Base-by-base conservation (phyloP, 352 stramenopile species). In the Elongisporangium senticosum region DNA sequence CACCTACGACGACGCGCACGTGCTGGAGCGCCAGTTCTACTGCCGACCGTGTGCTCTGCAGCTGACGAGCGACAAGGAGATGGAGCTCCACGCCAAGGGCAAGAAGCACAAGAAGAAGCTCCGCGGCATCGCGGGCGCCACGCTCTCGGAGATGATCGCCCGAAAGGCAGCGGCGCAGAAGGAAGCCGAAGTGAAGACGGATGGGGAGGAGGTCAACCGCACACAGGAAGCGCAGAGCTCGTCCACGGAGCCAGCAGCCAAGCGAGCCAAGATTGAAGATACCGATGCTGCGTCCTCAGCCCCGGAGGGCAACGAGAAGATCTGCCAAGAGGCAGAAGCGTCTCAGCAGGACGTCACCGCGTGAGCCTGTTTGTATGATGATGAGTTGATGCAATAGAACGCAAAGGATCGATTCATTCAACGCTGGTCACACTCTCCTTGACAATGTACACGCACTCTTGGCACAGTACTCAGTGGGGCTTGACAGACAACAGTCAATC, bases 51-150 rank as follows among this genome's bases (percentile, higher is more conserved):
- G 85, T 59, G 72, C 83, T 6, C 59, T 93, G 26, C 82, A 92
- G 28, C 56, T 93, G 49, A 60, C 87, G 17, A 95, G 85, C 55
- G 76, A 89, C 49, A 70, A 90, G 59, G 85, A 95, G 63, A 69
- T 89, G 0, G 78, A 68, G 43, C 62, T 92, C 39, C 86, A 95
- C 63, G 67, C 64, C 49, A 87, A 90, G 56, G 86, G 86, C 48
- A 90, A 90, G 64, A 86, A 84, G 40, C 86, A 95, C 75, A 92
- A 95, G 70, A 89, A 89, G 54, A 79, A 87, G 54, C 39, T 89
- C 49, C 77, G 81, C 50, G 62, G 68, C 23, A 61, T 77, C 21
- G 71, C 72, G 20, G 71, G 77, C 0, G 67, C 69, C 3, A 84
- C 80, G 8, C 69, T 87, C 23, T 86, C 79, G 21, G 75, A 85